Evolutionary conservation across 805 yeast genomes (phyloP), one percentile per base, ranked within the genome.

Genomic region (Zygosaccharomyces gambellarensis): DNA sequence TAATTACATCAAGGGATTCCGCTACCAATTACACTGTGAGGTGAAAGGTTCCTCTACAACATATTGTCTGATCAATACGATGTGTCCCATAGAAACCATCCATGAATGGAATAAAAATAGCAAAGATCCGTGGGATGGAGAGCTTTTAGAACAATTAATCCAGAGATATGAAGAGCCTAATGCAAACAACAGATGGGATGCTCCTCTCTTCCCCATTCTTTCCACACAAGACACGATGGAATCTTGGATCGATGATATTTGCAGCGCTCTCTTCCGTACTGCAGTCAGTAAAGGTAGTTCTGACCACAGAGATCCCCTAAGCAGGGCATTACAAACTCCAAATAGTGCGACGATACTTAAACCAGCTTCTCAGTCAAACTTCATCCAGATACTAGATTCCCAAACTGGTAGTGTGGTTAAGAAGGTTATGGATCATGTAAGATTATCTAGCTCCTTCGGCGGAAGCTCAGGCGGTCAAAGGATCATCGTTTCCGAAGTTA

Each of bases 111-210:
- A 88, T 63, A 29, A 47, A 5, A 42, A 48, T 43, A 56, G 47
- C 36, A 55, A 1, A 28, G 48, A 4, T 53, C 65, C 70, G 11
- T 90, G 96, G 96, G 83, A 80, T 40, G 74, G 72, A 1, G 81
- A 79, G 30, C 67, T 88, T 25, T 71, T 90, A 36, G 75, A 75
- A 12, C 90, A 85, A 46, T 71, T 92, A 49, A 77, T 81, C 3
- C 86, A 90, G 81, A 69, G 99, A 51, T 94, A 83, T 62, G 99
- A 94, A 68, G 99, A 94, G 64, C 99, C 99, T 0, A 85, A 88
- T 62, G 81, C 82, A 29, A 79, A 80, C 60, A 80, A 84, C 25
- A 71, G 97, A 51, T 94, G 99, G 99, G 99, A 94, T 62, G 81
- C 95, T 3, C 99, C 99, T 5, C 70, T 92, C 52, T 83, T 90